Percentiles rank a stretch among this genome's conserved stretches.
phyloP scores from a whole-genome alignment of 257 asterid species.

The Asclepias syriaca region DNA sequence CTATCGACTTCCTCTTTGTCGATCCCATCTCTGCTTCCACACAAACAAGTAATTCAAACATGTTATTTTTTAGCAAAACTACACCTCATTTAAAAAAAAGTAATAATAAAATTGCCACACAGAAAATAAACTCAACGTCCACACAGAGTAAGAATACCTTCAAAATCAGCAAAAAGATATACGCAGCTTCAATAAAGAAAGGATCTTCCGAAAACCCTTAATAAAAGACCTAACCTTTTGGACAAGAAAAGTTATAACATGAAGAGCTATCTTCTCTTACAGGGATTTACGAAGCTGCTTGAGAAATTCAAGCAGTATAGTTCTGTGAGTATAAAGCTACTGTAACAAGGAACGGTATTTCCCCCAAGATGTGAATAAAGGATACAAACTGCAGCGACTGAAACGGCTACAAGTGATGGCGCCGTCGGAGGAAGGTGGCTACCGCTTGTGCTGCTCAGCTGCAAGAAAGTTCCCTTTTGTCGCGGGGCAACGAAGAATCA shows the following conservation, averaged over 20 bases:
- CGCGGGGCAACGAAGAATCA: neutral
- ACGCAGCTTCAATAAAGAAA: neutral
- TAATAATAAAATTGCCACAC: neutral
- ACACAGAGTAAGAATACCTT: neutral
- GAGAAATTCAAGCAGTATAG: neutral
- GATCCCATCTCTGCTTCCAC: slow-evolving; percentile 53
- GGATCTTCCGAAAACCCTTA: neutral
- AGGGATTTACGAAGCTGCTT: neutral
- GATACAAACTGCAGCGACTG: neutral
- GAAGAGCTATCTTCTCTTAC: neutral
- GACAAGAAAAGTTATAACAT: neutral
- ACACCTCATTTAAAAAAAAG: neutral
- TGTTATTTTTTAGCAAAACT: neutral
- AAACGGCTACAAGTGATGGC: neutral
- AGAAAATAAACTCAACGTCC: neutral
- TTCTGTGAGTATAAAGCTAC: neutral
- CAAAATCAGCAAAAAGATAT: neutral
- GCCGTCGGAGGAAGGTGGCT: slow-evolving; percentile 3
- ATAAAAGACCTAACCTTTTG: neutral
- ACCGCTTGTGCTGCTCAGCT: neutral
- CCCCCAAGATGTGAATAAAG: neutral
- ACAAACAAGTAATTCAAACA: slow-evolving; percentile 1
- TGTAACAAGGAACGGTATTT: neutral
- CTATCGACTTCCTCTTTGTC: slow-evolving; percentile 59
- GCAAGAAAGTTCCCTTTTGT: neutral